A percentile compares a stretch with the other conserved stretches of the same genome.
phyloP scores from a whole-genome alignment of 1,284 basidiomycete genomes.

The Fomitopsis schrenkii region DNA sequence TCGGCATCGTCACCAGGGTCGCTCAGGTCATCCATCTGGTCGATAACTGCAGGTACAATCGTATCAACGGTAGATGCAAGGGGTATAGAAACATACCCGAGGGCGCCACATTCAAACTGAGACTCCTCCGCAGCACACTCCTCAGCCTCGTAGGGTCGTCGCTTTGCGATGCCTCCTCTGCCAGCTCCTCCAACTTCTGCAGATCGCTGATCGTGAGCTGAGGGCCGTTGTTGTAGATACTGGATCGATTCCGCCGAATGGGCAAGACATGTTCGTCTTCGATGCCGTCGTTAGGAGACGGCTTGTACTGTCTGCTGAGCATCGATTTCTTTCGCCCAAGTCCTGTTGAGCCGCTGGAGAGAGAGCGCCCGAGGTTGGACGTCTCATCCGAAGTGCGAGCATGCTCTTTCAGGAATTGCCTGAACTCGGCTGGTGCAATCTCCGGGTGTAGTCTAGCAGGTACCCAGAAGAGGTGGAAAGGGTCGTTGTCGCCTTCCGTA shows the following conservation, averaged over 20 bases:
- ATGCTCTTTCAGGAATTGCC: slow-evolving; percentile 93
- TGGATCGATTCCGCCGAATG: slow-evolving; percentile 61
- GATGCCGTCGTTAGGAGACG: slow-evolving; percentile 68
- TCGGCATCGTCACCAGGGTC: slow-evolving; percentile 79
- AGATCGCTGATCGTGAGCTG: slow-evolving; percentile 89
- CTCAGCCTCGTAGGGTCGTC: slow-evolving; percentile 85
- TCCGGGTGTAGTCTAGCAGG: slow-evolving; percentile 95
- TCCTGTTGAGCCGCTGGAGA: slow-evolving; percentile 37
- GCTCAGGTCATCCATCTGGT: slow-evolving; percentile 60
- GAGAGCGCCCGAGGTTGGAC: slow-evolving; percentile 30
- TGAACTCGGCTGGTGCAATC: slow-evolving; percentile 94
- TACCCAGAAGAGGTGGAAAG: slow-evolving; percentile 94
- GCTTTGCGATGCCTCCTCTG: slow-evolving; percentile 80
- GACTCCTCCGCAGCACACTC: slow-evolving; percentile 78
- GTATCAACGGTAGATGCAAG: slow-evolving; percentile 10
- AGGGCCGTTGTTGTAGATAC: slow-evolving; percentile 59
- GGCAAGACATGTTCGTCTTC: slow-evolving; percentile 62
- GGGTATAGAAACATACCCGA: slow-evolving; percentile 51
- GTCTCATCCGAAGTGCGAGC: slow-evolving; percentile 57
- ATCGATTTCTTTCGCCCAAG: slow-evolving; percentile 82
- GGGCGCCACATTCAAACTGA: slow-evolving; percentile 85
- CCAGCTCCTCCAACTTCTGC: slow-evolving; percentile 88
- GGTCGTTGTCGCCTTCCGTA: slow-evolving; percentile 51
- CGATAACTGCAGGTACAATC: slow-evolving; percentile 44
- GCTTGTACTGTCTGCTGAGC: slow-evolving; percentile 86